Base-by-base conservation (phyloP, 805 yeast species). In the Hyphopichia homilentoma region DNA sequence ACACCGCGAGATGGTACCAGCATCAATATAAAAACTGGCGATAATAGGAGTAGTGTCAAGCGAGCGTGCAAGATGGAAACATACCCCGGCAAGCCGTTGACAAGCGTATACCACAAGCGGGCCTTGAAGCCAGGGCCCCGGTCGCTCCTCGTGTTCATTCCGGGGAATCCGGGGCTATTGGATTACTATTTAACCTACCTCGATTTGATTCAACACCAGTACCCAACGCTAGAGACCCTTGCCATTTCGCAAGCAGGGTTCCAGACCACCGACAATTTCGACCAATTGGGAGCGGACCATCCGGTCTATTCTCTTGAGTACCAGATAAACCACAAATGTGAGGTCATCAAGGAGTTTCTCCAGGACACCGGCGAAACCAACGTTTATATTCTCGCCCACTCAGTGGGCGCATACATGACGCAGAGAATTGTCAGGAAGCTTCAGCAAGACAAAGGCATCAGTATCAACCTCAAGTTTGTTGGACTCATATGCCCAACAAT, bases 151-250 rank as follows among this genome's bases (percentile, higher is more conserved):
- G 67, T 77, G 4, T 67, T 82, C 41, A 65, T 84, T 5, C 90
- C 93, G 0, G 93, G 93, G 0, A 84, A 84, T 43, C 93, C 93
- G 0, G 93, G 90, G 0, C 54, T 84, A 17, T 66, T 78, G 25
- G 79, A 77, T 39, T 84, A 73, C 54, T 84, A 84, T 52, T 62
- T 62, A 13, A 73, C 73, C 3, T 81, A 77, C 45, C 50, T 83
- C 18, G 53, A 59, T 8, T 44, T 53, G 16, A 41, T 79, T 33
- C 73, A 73, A 34, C 47, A 49, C 16, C 44, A 43, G 21, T 48
- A 59, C 32, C 77, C 79, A 2, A 54, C 51, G 12, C 62, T 69
- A 43, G 83, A 79, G 44, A 51, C 80, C 1, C 50, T 79, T 20
- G 75, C 80, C 23, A 64, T 77, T n/a, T 75, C 86, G 13, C 86